These are phyloP conservation scores for Salix exigua DNA, from an alignment of 345 rosid species.

Conservation along the genomic window DNA sequence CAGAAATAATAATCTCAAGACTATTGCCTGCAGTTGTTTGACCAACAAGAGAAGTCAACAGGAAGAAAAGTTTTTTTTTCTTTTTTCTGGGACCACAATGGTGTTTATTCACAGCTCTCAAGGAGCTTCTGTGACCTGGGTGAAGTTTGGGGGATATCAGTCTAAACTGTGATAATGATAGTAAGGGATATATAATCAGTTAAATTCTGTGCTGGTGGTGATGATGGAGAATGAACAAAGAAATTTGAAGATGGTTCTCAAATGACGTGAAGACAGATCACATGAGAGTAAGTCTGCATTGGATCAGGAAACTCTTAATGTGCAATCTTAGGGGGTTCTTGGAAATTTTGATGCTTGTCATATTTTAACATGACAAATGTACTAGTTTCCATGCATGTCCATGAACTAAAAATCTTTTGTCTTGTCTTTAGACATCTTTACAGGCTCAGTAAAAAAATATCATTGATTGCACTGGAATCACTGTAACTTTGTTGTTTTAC, in stretches of 20 bases:
- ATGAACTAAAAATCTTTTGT: not conserved
- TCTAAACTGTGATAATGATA: not conserved
- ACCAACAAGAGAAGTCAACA: constrained; percentile 9
- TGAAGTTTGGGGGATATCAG: constrained; percentile 6
- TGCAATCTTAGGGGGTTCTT: constrained; percentile 26
- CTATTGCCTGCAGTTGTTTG: constrained; percentile 38
- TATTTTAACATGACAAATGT: constrained; percentile 5
- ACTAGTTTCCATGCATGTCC: constrained; percentile 7
- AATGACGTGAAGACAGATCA: constrained; percentile 11
- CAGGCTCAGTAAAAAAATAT: not conserved
- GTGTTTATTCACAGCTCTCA: constrained; percentile 13
- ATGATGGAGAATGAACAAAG: constrained; percentile 13
- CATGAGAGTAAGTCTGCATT: constrained; percentile 15
- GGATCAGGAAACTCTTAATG: constrained; percentile 18
- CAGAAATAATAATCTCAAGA: constrained; percentile 6
- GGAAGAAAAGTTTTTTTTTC: constrained; percentile 1
- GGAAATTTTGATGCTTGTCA: constrained; percentile 9
- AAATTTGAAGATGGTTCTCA: constrained; percentile 10
- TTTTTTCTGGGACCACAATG: not conserved
- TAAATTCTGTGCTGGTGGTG: constrained; percentile 7
- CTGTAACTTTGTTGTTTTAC: not conserved
- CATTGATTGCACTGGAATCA: not conserved
- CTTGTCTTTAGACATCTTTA: not conserved
- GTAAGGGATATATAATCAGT: constrained; percentile 7
- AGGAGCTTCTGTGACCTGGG: constrained; percentile 5